Evolutionary conservation across 176 grass and related monocot genomes (phyloP), one percentile per base, ranked within the genome.

Genomic region (Eragrostis nindensis): DNA sequence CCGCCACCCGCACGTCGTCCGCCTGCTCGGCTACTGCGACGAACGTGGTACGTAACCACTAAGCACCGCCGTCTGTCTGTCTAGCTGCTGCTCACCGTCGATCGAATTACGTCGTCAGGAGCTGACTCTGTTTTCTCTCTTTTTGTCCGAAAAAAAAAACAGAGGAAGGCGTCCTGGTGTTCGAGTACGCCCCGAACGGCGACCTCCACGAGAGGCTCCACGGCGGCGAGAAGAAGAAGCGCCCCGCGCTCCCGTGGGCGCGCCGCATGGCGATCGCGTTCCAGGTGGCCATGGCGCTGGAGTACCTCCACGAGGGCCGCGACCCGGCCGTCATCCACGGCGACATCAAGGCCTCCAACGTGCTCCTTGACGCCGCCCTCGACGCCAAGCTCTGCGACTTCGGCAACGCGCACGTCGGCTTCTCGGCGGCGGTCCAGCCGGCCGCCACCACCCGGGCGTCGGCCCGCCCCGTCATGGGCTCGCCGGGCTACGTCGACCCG

Each of bases 311-410:
- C 86, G 95, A 97, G 6, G 30, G 49, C 36, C 49, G 79, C 17
- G 50, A 85, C 40, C 65, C 64, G 8, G 87, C 86, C 2, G 85
- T 97, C 66, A 74, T 97, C 71, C 95, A 97, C 45, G 95, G 95
- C 4, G 95, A 97, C 86, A 76, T 97, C 90, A 97, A 92, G 90
- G 79, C 92, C 2, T 92, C 95, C 5, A 97, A 94, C 62, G 86
- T 97, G 13, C 92, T 97, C 73, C 76, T 97, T 11, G 90, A 94
- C 65, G 79, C 42, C 6, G 52, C 18, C 36, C 69, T 94, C 73
- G 83, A 94, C 32, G 87, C 87, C 4, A 94, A 92, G 82, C 92
- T 97, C 75, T 97, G 92, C 79, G 95, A 97, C 88, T 97, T 97
- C 75, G 92, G 92, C 40, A 90, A 91, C 41, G 79, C 94, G 19